phyloP scores from a whole-genome alignment of 2,329 filamentous ascomycete species.

The Colletotrichum magnum region DNA sequence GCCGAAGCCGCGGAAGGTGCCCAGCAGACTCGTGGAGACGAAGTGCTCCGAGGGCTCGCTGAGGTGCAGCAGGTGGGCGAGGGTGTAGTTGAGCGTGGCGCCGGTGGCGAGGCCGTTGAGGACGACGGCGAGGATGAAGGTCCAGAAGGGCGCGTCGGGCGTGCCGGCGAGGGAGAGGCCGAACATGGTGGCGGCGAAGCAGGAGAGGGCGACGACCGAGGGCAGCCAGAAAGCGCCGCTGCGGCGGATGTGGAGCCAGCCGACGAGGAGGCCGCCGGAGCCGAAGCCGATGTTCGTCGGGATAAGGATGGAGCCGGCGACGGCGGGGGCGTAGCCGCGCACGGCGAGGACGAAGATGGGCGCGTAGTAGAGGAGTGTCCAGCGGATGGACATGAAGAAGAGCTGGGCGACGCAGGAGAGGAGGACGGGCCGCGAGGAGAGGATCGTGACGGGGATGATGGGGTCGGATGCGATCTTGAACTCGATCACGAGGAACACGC shows the following conservation, averaged over 20 bases:
- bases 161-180: conserved; percentile 69
- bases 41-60: conserved; percentile 77
- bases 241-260: conserved; percentile 81
- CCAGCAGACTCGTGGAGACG: conserved; percentile 80
- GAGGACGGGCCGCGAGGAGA: conserved; percentile 78
- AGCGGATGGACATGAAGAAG: conserved; percentile 85
- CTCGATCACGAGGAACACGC: conserved; percentile 75
- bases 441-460: conserved; percentile 79
- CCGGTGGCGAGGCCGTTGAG: conserved; percentile 81
- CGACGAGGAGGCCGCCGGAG: conserved; percentile 79
- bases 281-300: conserved; percentile 88
- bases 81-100: conserved; percentile 82
- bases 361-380: conserved; percentile 85
- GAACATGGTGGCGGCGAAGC: conserved; percentile 74
- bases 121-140: conserved; percentile 75
- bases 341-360: conserved; percentile 86
- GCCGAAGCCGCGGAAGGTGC: conserved; percentile 86
- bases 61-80: conserved; percentile 84
- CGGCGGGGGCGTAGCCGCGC: conserved; percentile 76
- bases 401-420: conserved; percentile 82
- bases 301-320: conserved; percentile 82
- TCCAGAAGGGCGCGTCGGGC: conserved; percentile 60
- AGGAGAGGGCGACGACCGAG: conserved; percentile 69
- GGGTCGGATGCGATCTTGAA: conserved; percentile 75
- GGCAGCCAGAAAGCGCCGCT: conserved; percentile 80